These are phyloP conservation scores for Apostasia ramifera DNA, from an alignment of 106 monocot genomes.

Conservation along the genomic window DNA sequence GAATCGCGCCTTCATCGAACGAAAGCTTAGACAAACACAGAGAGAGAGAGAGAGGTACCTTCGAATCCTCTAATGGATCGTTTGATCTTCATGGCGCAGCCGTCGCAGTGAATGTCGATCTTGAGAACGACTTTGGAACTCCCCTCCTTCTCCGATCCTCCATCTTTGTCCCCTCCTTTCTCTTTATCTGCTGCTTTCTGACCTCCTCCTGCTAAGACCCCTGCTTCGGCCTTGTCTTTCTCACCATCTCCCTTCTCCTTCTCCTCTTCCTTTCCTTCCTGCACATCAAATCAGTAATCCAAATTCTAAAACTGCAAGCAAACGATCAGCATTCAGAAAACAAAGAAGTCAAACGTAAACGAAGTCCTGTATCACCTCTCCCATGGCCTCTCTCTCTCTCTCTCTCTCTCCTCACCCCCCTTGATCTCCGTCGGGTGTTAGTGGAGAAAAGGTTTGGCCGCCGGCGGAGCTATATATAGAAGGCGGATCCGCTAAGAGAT, in stretches of 20 bases:
- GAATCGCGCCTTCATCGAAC: neutral
- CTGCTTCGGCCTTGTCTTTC: constrained; percentile 3
- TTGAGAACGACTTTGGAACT: constrained; percentile 23
- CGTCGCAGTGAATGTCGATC: constrained; percentile 60
- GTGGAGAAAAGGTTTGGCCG: neutral
- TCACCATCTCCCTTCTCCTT: constrained; percentile 9
- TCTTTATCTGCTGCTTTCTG: constrained; percentile 1
- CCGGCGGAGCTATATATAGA: neutral
- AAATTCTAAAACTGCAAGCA: neutral
- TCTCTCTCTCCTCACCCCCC: neutral
- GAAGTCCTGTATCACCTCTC: neutral
- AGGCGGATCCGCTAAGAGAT: neutral
- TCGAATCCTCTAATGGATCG: constrained; percentile 18
- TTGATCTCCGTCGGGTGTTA: neutral
- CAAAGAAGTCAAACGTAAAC: no score
- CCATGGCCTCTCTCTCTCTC: neutral
- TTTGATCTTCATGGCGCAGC: constrained; percentile 53
- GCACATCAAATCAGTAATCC: neutral
- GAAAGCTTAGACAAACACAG: neutral
- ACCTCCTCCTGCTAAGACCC: neutral
- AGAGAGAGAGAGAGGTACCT: constrained; percentile 18
- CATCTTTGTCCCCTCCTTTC: no score
- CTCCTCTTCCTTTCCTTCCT: neutral
- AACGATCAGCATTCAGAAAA: neutral
- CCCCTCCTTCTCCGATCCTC: constrained; percentile 9